Conservation (phyloP, 2,329 filamentous ascomycete species). For the Colletotrichum zoysiae region DNA sequence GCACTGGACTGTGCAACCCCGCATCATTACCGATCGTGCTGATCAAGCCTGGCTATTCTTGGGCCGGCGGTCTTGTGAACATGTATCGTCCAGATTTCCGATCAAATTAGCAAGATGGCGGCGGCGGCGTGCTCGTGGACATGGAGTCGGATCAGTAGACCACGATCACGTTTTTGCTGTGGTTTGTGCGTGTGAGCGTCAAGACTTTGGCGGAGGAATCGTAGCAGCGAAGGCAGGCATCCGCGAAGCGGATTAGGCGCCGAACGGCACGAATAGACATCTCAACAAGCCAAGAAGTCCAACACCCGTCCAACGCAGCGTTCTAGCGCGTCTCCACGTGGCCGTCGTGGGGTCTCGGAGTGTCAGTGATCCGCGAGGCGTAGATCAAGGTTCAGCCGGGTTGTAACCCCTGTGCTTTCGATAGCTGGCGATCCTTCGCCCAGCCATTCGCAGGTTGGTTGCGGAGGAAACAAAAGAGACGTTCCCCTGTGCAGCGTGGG, state of each 20-base stretch:
- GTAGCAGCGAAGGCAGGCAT: background rate
- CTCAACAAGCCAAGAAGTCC: background rate
- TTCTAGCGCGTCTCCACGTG: constrained; percentile 7
- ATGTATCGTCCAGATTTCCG: background rate
- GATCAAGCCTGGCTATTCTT: constrained; percentile 5
- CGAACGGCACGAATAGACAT: background rate
- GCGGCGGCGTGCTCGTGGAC: background rate
- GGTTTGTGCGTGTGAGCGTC: background rate
- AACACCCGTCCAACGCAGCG: background rate
- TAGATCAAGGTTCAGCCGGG: constrained; percentile 21
- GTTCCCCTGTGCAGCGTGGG: background rate
- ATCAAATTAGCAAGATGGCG: background rate
- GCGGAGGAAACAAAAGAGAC: constrained; percentile 1
- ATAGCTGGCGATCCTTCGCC: constrained; percentile 1
- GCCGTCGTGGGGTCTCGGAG: constrained; percentile 18
- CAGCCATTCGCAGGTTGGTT: background rate
- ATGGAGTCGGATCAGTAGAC: background rate
- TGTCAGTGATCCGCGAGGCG: constrained; percentile 35
- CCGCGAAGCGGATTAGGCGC: background rate
- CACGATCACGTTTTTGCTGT: background rate
- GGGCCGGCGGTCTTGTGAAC: background rate
- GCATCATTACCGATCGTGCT: background rate
- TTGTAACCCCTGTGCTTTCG: constrained; percentile 5
- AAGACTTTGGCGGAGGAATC: background rate
- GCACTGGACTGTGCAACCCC: background rate